Conservation (phyloP, 257 asterid genomes). For the Perilla frutescens region DNA sequence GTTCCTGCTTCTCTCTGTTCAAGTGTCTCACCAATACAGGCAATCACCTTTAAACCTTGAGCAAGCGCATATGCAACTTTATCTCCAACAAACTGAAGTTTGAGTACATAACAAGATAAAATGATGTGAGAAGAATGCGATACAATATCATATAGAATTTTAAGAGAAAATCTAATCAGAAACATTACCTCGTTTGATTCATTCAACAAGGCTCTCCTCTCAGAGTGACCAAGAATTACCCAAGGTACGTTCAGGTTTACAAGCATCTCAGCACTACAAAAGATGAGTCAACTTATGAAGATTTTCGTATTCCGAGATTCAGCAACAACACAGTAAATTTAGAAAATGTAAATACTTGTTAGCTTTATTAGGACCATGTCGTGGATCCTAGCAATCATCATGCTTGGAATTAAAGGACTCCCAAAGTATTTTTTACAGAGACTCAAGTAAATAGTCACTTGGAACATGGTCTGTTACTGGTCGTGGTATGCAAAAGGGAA, state of each 20-base stretch:
- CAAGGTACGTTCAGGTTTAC: conserved; percentile 80
- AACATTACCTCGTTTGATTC: conserved; percentile 83
- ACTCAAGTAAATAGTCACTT: background rate
- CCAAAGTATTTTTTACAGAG: background rate
- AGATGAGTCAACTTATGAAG: conserved; percentile 20
- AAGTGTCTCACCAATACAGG: conserved; percentile 99
- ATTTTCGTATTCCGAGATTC: background rate
- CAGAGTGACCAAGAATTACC: conserved; percentile 99
- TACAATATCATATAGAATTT: conserved; percentile 1
- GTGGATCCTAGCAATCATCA: conserved; percentile 9
- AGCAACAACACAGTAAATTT: conserved; percentile 11
- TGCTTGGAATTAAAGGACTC: conserved; percentile 6
- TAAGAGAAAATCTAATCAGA: conserved; percentile 21
- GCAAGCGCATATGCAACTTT: conserved; percentile 96
- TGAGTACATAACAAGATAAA: conserved; percentile 7
- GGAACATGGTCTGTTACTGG: background rate
- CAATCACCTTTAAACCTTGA: conserved; percentile 95
- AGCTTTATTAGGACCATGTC: conserved; percentile 4
- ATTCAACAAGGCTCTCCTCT: conserved; percentile 75
- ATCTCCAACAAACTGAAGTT: conserved; percentile 83
- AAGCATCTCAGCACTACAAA: conserved; percentile 93
- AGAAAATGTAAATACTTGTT: background rate
- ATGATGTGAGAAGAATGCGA: conserved; percentile 25
- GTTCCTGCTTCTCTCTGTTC: conserved; percentile 97
- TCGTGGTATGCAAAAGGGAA: background rate